phyloP scores from a whole-genome alignment of 768 basidiomycete species.

The Lactarius pseudohatsudake region DNA sequence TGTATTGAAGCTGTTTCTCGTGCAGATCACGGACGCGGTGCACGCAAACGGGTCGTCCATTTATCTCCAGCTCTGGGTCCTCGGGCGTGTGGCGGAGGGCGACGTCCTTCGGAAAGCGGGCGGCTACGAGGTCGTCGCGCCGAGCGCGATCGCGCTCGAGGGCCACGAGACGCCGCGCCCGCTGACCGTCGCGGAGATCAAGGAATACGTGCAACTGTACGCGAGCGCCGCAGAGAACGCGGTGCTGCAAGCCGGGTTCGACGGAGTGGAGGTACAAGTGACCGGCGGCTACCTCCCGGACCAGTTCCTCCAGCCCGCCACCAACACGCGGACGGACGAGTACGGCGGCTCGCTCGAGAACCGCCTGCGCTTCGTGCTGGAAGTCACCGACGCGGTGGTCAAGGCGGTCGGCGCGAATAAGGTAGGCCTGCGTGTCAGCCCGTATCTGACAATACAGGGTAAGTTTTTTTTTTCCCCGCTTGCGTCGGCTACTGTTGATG shows the following conservation, averaged over 20 bases:
- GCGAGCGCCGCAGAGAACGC: slow-evolving; percentile 35
- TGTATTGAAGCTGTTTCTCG: neutral
- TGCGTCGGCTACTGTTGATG: neutral
- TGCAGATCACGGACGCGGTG: slow-evolving; percentile 37
- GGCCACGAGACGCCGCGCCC: slow-evolving; percentile 38
- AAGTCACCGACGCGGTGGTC: slow-evolving; percentile 40
- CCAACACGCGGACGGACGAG: slow-evolving; percentile 44
- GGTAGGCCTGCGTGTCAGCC: slow-evolving; percentile 39
- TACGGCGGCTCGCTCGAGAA: slow-evolving; percentile 51
- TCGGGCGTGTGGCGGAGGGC: slow-evolving; percentile 40
- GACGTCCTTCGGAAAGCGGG: neutral
- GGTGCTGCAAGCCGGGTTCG: slow-evolving; percentile 35
- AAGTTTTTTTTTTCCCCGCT: neutral
- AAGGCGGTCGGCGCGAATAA: slow-evolving; percentile 40
- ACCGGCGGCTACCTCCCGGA: slow-evolving; percentile 37
- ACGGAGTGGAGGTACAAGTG: slow-evolving; percentile 35
- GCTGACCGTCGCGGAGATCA: slow-evolving; percentile 49
- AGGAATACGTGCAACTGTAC: slow-evolving; percentile 50
- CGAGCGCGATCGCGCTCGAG: neutral
- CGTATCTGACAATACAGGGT: slow-evolving; percentile 25
- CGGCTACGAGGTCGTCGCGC: neutral
- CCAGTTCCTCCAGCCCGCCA: slow-evolving; percentile 40
- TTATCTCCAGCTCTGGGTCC: slow-evolving; percentile 50
- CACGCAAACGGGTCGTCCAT: slow-evolving; percentile 46
- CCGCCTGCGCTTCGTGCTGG: slow-evolving; percentile 41